Evolutionary conservation across 768 basidiomycete genomes (phyloP), one percentile per base, ranked within the genome.

Genomic region (Mycena kentingensis): DNA sequence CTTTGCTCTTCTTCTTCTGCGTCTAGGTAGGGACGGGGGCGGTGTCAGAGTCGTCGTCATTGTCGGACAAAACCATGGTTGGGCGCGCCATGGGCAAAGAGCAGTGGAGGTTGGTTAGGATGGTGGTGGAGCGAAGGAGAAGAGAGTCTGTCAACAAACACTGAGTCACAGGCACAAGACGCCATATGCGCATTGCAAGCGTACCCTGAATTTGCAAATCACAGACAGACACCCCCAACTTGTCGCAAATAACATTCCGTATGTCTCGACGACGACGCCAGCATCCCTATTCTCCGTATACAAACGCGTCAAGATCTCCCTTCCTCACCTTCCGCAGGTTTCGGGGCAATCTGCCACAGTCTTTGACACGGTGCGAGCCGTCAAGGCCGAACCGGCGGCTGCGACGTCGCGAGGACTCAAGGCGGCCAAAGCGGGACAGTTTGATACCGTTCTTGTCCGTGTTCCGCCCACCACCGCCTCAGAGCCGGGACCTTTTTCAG

Each of bases 371-470:
- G 32, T 68, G 19, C 39, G 55, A 2, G 64, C 63, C 0, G 52
- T 55, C 4, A 53, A 41, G 37, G 34, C 44, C 1, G 25, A 44
- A 5, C 46, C 51, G 3, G 41, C 24, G 21, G 42, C 13, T 2
- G 15, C 51, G 10, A 62, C 58, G 3, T 19, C 19, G 1, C 42
- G 47, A 3, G 63, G 64, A 2, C 54, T 65, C 13, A 60, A 57
- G 42, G 39, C 54, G 3, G 62, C 46, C 21, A 45, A 44, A 15
- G 42, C 60, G 2, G 59, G 49, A 12, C 46, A 50, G 24, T 65
- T 64, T 26, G 65, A 63, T 42, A 67, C 63, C 1, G 60, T 65
- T 2, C 52, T 68, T 12, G 63, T 63, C 1, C 45, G 52, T 29
- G 29, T 21, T 18, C 15, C 26, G 15, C n/a, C 10, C 1, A 21